Base-by-base conservation (phyloP, 2,329 filamentous ascomycete species). In the Byssothecium circinans region DNA sequence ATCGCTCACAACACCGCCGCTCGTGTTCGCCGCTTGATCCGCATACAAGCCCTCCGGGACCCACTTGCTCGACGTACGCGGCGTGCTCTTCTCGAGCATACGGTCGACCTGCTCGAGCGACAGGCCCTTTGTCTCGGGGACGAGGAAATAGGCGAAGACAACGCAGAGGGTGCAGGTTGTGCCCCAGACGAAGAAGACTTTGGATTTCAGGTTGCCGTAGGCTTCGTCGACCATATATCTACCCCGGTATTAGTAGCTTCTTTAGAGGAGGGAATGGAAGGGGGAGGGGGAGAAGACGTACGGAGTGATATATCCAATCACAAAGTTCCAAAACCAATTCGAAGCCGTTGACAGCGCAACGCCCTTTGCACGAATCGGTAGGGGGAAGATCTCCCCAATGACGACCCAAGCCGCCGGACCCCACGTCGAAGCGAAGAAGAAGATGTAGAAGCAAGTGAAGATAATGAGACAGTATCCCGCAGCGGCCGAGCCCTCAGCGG, bases 381-480 rank as follows among this genome's bases (percentile, higher is more conserved):
- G 83, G 48, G 90, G 89, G 83, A 88, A 95, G 73, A 94, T 87
- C 77, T 96, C 90, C 68, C 90, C 90, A 64, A 94, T 91, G 60
- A 95, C 81, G 47, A 80, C 78, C 81, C 81, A 84, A 20, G 79
- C 80, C 46, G 78, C 86, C 6, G 89, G 89, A 43, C 90, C 90
- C 90, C 89, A 95, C 55, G 90, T 95, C 49, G 82, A 85, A 50
- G 90, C 90, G 71, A 95, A 95, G 81, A 87, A 92, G 81, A 89
- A 91, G 79, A 95, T 91, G 81, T 91, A 94, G 77, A 95, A 85
- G 76, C 85, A 87, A 67, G 94, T 94, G 77, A 95, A 94, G 52
- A 88, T 83, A 57, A 95, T 90, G 79, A 91, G 71, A 57, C 58
- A 65, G 22, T 68, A 61, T 40, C 71, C 67, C 1, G 83, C 85